phyloP scores from a whole-genome alignment of 805 yeast genomes.

The Cyberlindnera petersonii region DNA sequence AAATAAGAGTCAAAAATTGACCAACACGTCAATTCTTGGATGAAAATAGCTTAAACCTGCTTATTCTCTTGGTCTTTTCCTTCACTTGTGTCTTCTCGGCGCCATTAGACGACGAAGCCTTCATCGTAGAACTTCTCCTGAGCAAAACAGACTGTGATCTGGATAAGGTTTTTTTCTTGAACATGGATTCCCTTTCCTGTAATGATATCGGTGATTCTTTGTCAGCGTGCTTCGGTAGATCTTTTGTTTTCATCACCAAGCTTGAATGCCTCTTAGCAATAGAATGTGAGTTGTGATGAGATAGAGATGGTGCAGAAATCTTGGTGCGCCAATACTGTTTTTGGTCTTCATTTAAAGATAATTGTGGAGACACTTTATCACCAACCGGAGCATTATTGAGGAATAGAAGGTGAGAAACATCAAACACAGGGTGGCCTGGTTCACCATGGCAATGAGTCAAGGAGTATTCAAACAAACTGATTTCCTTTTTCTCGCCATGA shows the following conservation, averaged over 20 bases:
- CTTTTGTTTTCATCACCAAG: too few species aligned
- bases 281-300: too few species aligned
- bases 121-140: conserved; percentile 6
- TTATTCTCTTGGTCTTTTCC: conserved; percentile 10
- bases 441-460: conserved; percentile 40
- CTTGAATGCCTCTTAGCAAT: too few species aligned
- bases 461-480: conserved; percentile 47
- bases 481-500: conserved; percentile 21
- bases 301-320: conserved; percentile 24
- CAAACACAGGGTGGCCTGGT: conserved; percentile 36
- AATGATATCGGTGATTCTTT: background rate
- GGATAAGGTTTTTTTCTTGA: background rate
- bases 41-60: conserved; percentile 11
- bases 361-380: conserved; percentile 28
- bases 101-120: background rate
- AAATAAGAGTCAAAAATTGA: background rate
- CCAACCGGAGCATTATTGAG: conserved; percentile 54
- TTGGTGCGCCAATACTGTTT: conserved; percentile 48
- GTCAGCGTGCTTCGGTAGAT: background rate
- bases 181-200: too few species aligned
- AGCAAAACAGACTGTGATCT: conserved; percentile 6
- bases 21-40: conserved; percentile 9
- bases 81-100: conserved; percentile 4
- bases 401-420: conserved; percentile 50
- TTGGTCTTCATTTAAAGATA: conserved; percentile 45